Evolutionary conservation across 176 grass and related monocot genomes (phyloP), one percentile per base, ranked within the genome.

Genomic region (Aegilops speltoides): DNA sequence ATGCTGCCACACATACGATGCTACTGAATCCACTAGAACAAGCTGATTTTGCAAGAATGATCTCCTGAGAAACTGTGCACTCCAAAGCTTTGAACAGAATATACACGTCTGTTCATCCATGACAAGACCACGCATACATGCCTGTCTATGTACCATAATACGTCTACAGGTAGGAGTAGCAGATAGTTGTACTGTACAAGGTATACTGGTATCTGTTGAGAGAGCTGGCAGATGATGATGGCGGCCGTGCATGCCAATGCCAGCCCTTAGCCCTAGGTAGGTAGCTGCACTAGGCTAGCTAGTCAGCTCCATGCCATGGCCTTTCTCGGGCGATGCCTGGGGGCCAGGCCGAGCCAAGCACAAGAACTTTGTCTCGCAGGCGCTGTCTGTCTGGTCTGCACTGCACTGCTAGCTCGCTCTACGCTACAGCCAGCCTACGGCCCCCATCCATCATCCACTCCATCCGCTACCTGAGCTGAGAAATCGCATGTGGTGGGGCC

Each of bases 281-380:
- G 11, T 73, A 73, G 71, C 10, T 73, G 7, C 56, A 59, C 56
- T 59, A 20, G 19, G 20, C 19, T 59, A 59, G 56, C 56, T 59
- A 5, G 71, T 45, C 13, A 26, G 38, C 71, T 74, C 89, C 84
- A 83, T 90, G 84, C 79, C 71, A 74, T 46, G 71, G 40, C 12
- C 71, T 74, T 46, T 74, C 71, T 46, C 12, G 71, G 88, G 84
- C 23, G 72, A 71, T 70, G 87, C 83, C 70, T 48, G 62, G 38
- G 5, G 50, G 45, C 19, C 77, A 57, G 33, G 83, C 84, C 88
- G 29, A 10, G 88, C 79, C 83, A 90, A 86, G 71, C 88, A 82
- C 16, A 86, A 89, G 78, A 68, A 85, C 34, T 81, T 68, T 86
- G 83, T 61, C 48, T 86, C 62, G 8, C 78, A 77, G 77, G 43